Evolutionary conservation across 768 basidiomycete genomes (phyloP), one percentile per base, ranked within the genome.

Genomic region (Stropharia rugosoannulata): DNA sequence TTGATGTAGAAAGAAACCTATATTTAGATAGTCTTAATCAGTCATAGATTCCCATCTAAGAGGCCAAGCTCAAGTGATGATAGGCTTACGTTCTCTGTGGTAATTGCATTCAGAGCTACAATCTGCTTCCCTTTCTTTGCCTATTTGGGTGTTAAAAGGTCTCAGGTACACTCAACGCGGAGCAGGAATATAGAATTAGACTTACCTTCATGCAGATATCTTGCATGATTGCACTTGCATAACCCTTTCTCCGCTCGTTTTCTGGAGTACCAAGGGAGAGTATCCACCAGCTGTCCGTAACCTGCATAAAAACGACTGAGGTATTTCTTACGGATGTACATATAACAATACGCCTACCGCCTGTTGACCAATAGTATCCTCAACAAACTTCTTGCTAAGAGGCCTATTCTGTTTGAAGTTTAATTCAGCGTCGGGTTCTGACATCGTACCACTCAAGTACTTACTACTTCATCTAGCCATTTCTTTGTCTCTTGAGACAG

Each of bases 401-500:
- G 47, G 47, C 27, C 47, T 15, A 22, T 49, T 49, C 47, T 49
- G 25, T 7, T 12, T 9, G 36, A 35, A 5, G 13, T 7, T 22
- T 3, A 27, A 18, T 35, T n/a, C 16, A 29, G 5, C 15, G 40
- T 13, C 29, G n/a, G n/a, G 6, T 35, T 35, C 13, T 15, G 5
- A 49, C 25, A n/a, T 6, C n/a, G 2, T 18, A 49, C 1, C 10
- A 35, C 5, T 8, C 16, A n/a, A n/a, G n/a, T n/a, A n/a, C n/a
- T n/a, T n/a, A 49, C 47, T 15, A 49, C 47, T 5, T 49, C 47
- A 3, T 49, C 36, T 4, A 16, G 15, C 47, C 47, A 49, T 22
- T 49, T 38, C n/a, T 49, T 49, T 49, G 47, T 49, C 18, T 49
- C 47, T 22, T 49, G n/a, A 16, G 47, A 13, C 11, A 49, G 29